Evolutionary conservation across 2,329 filamentous ascomycete species (phyloP).

Genomic region (Diaporthe vaccinii): DNA sequence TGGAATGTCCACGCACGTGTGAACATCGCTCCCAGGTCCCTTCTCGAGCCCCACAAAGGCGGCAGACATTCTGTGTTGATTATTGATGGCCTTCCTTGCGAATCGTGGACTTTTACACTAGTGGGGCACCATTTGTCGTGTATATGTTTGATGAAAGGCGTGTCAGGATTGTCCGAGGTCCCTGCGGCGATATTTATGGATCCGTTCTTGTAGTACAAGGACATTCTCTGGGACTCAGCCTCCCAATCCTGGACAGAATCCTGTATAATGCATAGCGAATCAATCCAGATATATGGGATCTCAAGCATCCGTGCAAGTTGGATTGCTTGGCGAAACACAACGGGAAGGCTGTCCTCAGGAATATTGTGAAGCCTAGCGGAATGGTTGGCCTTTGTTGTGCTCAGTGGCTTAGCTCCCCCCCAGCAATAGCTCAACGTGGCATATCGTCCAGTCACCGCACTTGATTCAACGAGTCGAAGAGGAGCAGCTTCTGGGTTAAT

Average conservation of each 20-base stretch:
- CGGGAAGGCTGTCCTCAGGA: background rate
- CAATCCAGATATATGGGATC: background rate
- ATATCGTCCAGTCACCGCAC: background rate
- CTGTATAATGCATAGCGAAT: background rate
- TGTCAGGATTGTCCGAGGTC: background rate
- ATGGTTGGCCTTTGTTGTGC: background rate
- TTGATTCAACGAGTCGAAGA: background rate
- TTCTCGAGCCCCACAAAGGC: accelerated
- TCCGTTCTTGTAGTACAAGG: background rate
- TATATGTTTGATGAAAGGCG: background rate
- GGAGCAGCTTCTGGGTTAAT: background rate
- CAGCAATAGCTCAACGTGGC: background rate
- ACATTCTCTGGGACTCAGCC: background rate
- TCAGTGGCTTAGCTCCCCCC: background rate
- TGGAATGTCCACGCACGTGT: background rate
- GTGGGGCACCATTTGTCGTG: background rate
- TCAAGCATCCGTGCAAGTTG: background rate
- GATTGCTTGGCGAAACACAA: background rate
- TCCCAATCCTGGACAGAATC: background rate
- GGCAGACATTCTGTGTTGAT: background rate
- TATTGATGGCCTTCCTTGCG: background rate
- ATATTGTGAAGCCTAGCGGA: background rate
- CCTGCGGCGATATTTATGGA: background rate
- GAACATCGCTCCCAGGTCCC: background rate
- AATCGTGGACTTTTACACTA: background rate